A percentile compares a stretch with the other conserved stretches of the same genome.
Evolutionary conservation across 805 yeast species (phyloP).

Genomic region (Kuraishia floccosa): DNA sequence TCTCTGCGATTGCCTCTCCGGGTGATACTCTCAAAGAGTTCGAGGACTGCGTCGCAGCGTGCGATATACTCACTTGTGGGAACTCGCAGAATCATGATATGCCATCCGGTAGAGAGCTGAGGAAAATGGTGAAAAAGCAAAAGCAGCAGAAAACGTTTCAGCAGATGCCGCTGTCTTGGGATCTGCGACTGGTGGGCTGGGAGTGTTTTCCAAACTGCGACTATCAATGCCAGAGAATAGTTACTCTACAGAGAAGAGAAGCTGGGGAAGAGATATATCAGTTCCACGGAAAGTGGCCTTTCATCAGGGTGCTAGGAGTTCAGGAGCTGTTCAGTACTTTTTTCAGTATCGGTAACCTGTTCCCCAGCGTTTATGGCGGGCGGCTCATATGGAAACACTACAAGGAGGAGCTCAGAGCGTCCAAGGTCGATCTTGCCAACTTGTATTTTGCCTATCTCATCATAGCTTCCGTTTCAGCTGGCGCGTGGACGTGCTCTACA

Average conservation of each 20-base stretch:
- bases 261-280: conserved; percentile 53
- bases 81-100: conserved; percentile 15
- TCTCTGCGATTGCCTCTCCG: conserved; percentile 35
- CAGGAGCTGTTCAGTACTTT: conserved; percentile 79
- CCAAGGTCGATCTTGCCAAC: conserved; percentile 5
- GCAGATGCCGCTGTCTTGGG: conserved; percentile 25
- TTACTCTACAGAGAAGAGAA: conserved; percentile 44
- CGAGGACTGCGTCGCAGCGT: conserved; percentile 40
- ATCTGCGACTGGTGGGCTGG: conserved; percentile 50
- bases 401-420: conserved; percentile 6
- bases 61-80: conserved; percentile 24
- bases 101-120: conserved; percentile 8
- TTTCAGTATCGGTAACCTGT: conserved; percentile 62
- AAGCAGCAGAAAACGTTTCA: conserved; percentile 23
- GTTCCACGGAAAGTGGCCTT: conserved; percentile 98
- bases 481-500: conserved; percentile 83
- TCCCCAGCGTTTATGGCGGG: conserved; percentile 50
- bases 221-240: conserved; percentile 77
- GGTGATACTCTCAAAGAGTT: conserved; percentile 55
- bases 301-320: conserved; percentile 58
- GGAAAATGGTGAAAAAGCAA: conserved; percentile 15
- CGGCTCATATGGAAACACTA: conserved; percentile 16
- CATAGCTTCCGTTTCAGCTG: conserved; percentile 55
- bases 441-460: conserved; percentile 27
- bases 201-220: conserved; percentile 76